Base-by-base conservation (phyloP, 805 yeast species). In the Candida odintsovae region DNA sequence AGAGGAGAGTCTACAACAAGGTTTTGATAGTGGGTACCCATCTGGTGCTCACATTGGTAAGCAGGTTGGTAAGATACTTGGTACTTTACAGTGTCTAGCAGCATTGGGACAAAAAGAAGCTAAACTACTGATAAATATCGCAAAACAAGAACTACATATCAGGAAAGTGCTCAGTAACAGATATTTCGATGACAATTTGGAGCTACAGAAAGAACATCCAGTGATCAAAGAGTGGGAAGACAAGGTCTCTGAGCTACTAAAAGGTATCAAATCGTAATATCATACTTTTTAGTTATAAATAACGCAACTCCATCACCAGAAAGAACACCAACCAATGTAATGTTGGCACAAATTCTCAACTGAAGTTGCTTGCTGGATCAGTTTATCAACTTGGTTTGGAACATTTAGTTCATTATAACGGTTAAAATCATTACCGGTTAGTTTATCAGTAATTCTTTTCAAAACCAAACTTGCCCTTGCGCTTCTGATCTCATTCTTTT, bases 311-410 rank as follows among this genome's bases (percentile, higher is more conserved):
- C 20, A 26, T 64, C 59, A 92, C 98, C 99, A 94, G 78, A 92
- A 94, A 1, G 98, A 87, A 68, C 99, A 94, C 99, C 99, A 94
- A 18, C 99, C 99, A 51, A 94, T 86, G 62, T 87, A 94, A 66
- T 92, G 99, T 66, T 90, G 97, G 60, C 98, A 94, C 46, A 94
- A 69, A 58, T 94, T 94, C 62, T 94, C 98, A 26, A 92, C 95
- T 42, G 95, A 85, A 0, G 98, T 94, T 2, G 99, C 98, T 63
- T 94, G 97, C 58, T 87, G 95, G 43, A 94, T 94, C 62, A 94
- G 71, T 62, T 83, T 84, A 57, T 94, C 98, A 35, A 94, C 98
- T 65, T 94, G 99, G 3, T 85, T 80, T 2, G 95, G 84, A 35
- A 90, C 90, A 55, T 81, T 83, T 50, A 95, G 70, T 36, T 84